A percentile compares a stretch with the other conserved stretches of the same genome.
These are phyloP conservation scores for Collybiopsis luxurians DNA, from an alignment of 768 basidiomycete species.

Conservation along the genomic window DNA sequence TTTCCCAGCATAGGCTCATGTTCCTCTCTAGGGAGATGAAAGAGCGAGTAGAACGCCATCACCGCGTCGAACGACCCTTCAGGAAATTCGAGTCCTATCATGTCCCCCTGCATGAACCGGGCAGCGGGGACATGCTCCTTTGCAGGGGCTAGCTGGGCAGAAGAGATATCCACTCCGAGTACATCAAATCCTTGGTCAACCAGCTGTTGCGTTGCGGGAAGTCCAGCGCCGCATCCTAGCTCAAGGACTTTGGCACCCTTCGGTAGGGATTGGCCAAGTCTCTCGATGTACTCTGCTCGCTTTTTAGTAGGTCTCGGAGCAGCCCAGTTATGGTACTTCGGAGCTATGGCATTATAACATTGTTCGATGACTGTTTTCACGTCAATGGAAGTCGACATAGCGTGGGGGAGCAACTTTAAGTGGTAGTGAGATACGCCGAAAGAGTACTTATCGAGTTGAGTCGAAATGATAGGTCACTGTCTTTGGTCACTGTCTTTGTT, in stretches of 20 bases:
- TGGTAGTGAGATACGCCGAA: too few species aligned
- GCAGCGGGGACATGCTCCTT: constrained; percentile 20
- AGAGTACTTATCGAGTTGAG: too few species aligned
- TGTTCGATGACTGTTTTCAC: constrained; percentile 7
- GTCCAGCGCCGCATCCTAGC: constrained; percentile 28
- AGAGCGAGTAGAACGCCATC: constrained; percentile 26
- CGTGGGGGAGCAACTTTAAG: not conserved
- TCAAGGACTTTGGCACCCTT: constrained; percentile 21
- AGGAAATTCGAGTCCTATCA: constrained; percentile 19
- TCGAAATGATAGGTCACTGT: too few species aligned
- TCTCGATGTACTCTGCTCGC: constrained; percentile 15
- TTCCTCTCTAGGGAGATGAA: constrained; percentile 25
- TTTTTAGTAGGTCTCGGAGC: constrained; percentile 18
- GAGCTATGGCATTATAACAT: constrained; percentile 17
- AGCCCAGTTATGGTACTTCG: constrained; percentile 16
- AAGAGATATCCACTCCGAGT: constrained; percentile 27
- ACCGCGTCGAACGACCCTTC: constrained; percentile 21
- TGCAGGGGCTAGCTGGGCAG: constrained; percentile 23
- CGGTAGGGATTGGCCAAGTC: constrained; percentile 16
- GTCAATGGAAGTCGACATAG: not conserved
- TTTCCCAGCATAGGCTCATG: constrained; percentile 23
- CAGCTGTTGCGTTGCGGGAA: constrained; percentile 21
- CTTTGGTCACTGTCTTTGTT: too few species aligned
- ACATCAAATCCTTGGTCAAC: constrained; percentile 19
- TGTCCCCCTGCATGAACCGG: constrained; percentile 24